Evolutionary conservation across 768 basidiomycete genomes (phyloP), one percentile per base, ranked within the genome.

Genomic region (Suillus lakei): DNA sequence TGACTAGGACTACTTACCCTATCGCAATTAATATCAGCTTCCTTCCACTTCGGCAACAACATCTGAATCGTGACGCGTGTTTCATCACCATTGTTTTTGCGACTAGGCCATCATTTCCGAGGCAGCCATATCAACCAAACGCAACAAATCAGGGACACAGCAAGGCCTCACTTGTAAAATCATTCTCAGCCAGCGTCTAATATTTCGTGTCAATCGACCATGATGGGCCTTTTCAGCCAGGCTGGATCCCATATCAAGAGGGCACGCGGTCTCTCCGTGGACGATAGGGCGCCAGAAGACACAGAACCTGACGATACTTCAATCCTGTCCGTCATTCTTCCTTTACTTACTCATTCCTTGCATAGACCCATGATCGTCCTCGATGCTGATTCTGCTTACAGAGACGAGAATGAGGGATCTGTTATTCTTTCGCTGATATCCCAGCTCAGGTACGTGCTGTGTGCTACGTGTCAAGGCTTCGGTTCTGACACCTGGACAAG

Each of bases 351-450:
- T 64, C 70, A 36, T 62, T 74, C 79, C 79, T 72, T 73, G 66
- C 70, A 59, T 18, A 62, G 59, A 41, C 55, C 63, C 66, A 78
- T 81, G 79, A 72, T 71, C 63, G 73, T 69, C 66, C 68, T 70
- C 30, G 69, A 76, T 68, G 13, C 78, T 76, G 73, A 82, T 75
- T 72, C 67, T 64, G 72, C 82, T 48, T 70, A 39, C 78, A 94
- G 93, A 78, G 95, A 97, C 79, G 95, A 96, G 77, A 85, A 96
- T 78, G 92, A 98, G 76, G 96, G 96, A 60, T 97, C 95, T 54
- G 86, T 98, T 70, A 91, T 98, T 76, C 76, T 87, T 66, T 90
- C 90, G 15, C 79, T 98, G 70, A 97, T 98, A 73, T 91, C 92
- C 26, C 96, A 98, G 77, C 86, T 98, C 64, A 85, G 91, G 95